These are phyloP conservation scores for Talaromyces sp. DNA, from an alignment of 2,329 filamentous ascomycete genomes.

Conservation along the genomic window DNA sequence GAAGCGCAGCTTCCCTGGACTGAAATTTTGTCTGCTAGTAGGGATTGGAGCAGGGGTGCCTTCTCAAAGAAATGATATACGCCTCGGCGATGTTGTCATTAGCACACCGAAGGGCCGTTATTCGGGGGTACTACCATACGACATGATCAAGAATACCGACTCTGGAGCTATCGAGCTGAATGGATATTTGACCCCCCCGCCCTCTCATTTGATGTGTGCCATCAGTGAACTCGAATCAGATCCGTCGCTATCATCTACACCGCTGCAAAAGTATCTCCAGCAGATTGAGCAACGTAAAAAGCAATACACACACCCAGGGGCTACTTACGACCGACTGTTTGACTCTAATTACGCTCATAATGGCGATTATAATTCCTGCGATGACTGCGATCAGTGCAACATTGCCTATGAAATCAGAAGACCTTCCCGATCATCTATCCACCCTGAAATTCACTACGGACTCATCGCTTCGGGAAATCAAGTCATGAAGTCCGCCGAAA, in stretches of 20 bases:
- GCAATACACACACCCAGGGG: conserved; percentile 9
- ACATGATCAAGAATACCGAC: conserved; percentile 18
- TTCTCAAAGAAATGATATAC: conserved; percentile 14
- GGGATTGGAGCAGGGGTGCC: conserved; percentile 29
- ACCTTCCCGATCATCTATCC: background rate
- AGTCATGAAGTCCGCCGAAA: background rate
- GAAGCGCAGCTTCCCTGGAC: conserved; percentile 22
- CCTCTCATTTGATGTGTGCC: conserved; percentile 10
- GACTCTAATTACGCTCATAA: background rate
- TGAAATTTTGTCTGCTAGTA: conserved; percentile 26
- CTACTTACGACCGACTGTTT: background rate
- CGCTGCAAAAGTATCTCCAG: conserved; percentile 7
- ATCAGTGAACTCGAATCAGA: conserved; percentile 15
- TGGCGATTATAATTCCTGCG: background rate
- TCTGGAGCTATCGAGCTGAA: conserved; percentile 9
- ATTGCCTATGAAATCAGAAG: background rate
- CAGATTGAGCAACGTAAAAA: conserved; percentile 9
- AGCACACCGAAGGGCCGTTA: conserved; percentile 20
- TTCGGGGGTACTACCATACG: conserved; percentile 21
- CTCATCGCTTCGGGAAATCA: background rate
- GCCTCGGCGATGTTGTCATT: conserved; percentile 29
- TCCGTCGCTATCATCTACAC: conserved; percentile 2
- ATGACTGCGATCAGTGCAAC: background rate
- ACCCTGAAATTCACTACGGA: background rate
- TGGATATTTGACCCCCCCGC: conserved; percentile 10